Evolutionary conservation across 1,284 basidiomycete species (phyloP).

Genomic region (Erythrobasidium hasegawianum): DNA sequence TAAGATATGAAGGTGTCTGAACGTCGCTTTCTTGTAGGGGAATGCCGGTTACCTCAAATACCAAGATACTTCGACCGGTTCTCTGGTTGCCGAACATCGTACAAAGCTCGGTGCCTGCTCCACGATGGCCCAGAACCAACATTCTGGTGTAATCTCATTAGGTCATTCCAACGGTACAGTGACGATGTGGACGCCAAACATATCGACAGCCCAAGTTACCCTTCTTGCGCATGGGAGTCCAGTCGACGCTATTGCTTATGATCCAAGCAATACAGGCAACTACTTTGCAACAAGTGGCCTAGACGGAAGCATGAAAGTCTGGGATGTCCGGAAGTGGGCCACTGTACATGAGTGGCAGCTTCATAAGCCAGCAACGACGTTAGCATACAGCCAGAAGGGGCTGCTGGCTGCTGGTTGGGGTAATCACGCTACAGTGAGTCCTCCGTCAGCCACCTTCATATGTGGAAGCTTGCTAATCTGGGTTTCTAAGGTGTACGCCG

Average conservation of each 20-base stretch:
- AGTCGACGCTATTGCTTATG: conserved; percentile 73
- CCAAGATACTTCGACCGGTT: conserved; percentile 92
- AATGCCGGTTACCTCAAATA: conserved; percentile 89
- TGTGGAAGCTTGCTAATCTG: too few relatives aligned
- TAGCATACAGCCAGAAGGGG: conserved; percentile 63
- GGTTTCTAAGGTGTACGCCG: conserved; percentile 45
- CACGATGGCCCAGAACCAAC: conserved; percentile 84
- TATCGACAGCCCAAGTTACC: conserved; percentile 84
- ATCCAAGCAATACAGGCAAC: conserved; percentile 69
- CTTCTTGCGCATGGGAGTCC: conserved; percentile 88
- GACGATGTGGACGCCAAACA: conserved; percentile 93
- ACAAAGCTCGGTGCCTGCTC: conserved; percentile 81
- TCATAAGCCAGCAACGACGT: conserved; percentile 47
- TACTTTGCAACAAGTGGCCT: conserved; percentile 88
- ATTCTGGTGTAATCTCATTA: conserved; percentile 87
- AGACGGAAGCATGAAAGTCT: conserved; percentile 85
- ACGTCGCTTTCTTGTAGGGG: too few relatives aligned
- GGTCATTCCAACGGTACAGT: conserved; percentile 86
- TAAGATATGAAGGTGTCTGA: too few relatives aligned
- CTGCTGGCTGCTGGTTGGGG: conserved; percentile 77
- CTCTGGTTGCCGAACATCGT: conserved; percentile 80
- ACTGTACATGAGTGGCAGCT: conserved; percentile 43
- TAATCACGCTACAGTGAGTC: conserved; percentile 70
- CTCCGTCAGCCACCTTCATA: too few relatives aligned
- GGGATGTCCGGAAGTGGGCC: conserved; percentile 95